A percentile compares a stretch with the other conserved stretches of the same genome.
These are phyloP conservation scores for Hymenoscyphus occultus DNA, from an alignment of 2,329 filamentous ascomycete genomes.

Conservation along the genomic window DNA sequence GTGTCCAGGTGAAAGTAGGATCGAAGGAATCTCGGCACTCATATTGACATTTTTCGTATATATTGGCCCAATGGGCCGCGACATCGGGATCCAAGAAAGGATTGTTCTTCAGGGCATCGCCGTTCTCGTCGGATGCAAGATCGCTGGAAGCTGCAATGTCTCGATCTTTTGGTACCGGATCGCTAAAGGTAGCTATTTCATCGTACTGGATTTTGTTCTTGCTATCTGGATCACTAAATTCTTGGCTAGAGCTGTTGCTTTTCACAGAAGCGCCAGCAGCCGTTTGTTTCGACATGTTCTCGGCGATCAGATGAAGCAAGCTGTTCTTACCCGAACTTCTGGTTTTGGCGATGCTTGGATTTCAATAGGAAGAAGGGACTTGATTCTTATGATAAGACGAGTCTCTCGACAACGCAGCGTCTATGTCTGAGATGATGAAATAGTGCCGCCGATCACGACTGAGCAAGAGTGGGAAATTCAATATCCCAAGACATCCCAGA, in stretches of 20 bases:
- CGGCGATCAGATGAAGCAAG: not conserved
- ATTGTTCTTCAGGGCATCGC: constrained; percentile 6
- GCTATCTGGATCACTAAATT: not conserved
- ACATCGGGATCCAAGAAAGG: constrained; percentile 20
- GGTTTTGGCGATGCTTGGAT: not conserved
- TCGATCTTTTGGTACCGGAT: constrained; percentile 10
- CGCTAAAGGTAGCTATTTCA: constrained; percentile 5
- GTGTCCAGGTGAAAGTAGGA: constrained; percentile 20
- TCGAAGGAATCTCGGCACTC: constrained; percentile 22
- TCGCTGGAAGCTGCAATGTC: not conserved
- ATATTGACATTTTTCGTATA: constrained; percentile 21
- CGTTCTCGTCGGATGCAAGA: constrained; percentile 12
- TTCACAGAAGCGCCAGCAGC: not conserved
- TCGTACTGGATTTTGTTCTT: constrained; percentile 10
- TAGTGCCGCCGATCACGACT: not conserved
- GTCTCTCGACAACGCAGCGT: not conserved
- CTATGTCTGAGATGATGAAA: not conserved
- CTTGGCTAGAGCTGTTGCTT: not conserved
- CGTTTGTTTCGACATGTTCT: constrained; percentile 3
- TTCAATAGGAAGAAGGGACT: not conserved
- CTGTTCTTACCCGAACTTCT: not conserved
- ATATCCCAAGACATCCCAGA: not conserved
- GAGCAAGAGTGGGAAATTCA: not conserved
- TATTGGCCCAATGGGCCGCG: constrained; percentile 12
- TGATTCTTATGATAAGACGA: not conserved